phyloP scores from a whole-genome alignment of 305 asterid species.

The Solanum hybrid region DNA sequence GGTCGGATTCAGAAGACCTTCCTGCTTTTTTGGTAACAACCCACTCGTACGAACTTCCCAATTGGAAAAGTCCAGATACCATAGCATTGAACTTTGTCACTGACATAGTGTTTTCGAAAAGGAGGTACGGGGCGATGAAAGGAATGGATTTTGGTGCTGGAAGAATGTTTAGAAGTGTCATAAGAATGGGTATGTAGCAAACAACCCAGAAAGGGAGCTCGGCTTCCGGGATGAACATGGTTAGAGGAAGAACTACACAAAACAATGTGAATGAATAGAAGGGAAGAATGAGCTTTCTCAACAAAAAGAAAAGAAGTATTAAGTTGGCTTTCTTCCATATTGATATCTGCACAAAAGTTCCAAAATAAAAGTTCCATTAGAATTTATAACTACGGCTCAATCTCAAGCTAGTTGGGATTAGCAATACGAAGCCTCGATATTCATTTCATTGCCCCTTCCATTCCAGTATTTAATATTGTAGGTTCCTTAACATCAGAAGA shows the following conservation, averaged over 20 bases:
- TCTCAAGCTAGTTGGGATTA: not conserved
- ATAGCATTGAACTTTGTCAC: conserved; percentile 64
- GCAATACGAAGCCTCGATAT: not conserved
- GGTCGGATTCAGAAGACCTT: conserved; percentile 44
- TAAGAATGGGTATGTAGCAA: conserved; percentile 44
- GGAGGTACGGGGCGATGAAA: conserved; percentile 61
- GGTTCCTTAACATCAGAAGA: not conserved
- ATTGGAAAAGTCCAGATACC: conserved; percentile 54
- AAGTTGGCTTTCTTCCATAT: conserved; percentile 56
- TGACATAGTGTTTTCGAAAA: conserved; percentile 60
- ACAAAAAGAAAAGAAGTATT: conserved; percentile 47
- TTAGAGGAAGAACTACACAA: conserved; percentile 53
- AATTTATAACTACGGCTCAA: not conserved
- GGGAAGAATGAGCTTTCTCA: conserved; percentile 57
- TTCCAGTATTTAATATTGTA: not conserved
- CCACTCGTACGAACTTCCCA: conserved; percentile 69
- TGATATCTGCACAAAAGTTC: conserved; percentile 33
- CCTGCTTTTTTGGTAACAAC: conserved; percentile 59
- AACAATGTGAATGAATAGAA: conserved; percentile 59
- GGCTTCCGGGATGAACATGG: conserved; percentile 61
- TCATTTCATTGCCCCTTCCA: not conserved
- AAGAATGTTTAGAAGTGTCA: conserved; percentile 47
- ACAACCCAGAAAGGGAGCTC: conserved; percentile 52
- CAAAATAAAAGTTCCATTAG: not conserved
- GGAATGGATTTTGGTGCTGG: conserved; percentile 56